These are phyloP conservation scores for Trebouxia sp. DNA, from an alignment of 139 green algal genomes.

Conservation along the genomic window DNA sequence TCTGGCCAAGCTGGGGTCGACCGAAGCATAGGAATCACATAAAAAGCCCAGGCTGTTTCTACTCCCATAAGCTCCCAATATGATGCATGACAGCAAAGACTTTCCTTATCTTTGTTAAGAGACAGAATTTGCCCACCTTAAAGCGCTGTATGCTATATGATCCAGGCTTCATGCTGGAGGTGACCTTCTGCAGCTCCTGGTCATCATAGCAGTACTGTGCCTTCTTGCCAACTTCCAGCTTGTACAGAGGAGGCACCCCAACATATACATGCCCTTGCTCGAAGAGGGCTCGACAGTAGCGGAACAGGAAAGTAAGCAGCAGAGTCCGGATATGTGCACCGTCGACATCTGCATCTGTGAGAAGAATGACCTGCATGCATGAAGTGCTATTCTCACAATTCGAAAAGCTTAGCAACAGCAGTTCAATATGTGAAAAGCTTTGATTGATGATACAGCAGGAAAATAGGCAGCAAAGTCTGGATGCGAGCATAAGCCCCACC, in stretches of 20 bases:
- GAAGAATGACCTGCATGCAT: constrained; percentile 81
- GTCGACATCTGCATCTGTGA: constrained; percentile 99
- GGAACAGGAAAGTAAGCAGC: constrained; percentile 98
- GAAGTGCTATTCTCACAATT: too few species aligned
- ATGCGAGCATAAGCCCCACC: too few species aligned
- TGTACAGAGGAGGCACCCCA: constrained; percentile 95
- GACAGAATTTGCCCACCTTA: constrained; percentile 75
- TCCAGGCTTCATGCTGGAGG: constrained; percentile 33
- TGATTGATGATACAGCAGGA: too few species aligned
- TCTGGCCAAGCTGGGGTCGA: too few species aligned
- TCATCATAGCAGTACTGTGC: constrained; percentile 77
- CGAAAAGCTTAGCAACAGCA: too few species aligned
- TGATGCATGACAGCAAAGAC: too few species aligned
- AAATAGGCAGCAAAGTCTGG: too few species aligned
- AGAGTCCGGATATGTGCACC: constrained; percentile 98
- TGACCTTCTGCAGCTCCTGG: constrained; percentile 59
- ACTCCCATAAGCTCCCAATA: too few species aligned
- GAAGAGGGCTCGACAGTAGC: constrained; percentile 88
- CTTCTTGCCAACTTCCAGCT: constrained; percentile 52
- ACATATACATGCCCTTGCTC: constrained; percentile 90
- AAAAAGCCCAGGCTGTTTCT: too few species aligned
- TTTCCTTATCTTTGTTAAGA: too few species aligned
- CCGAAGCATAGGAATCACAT: too few species aligned
- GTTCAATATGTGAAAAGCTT: too few species aligned
- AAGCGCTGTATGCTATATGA: constrained; percentile 86